These are phyloP conservation scores for Kazachstania psychrophila DNA, from an alignment of 805 yeast genomes.

Conservation along the genomic window DNA sequence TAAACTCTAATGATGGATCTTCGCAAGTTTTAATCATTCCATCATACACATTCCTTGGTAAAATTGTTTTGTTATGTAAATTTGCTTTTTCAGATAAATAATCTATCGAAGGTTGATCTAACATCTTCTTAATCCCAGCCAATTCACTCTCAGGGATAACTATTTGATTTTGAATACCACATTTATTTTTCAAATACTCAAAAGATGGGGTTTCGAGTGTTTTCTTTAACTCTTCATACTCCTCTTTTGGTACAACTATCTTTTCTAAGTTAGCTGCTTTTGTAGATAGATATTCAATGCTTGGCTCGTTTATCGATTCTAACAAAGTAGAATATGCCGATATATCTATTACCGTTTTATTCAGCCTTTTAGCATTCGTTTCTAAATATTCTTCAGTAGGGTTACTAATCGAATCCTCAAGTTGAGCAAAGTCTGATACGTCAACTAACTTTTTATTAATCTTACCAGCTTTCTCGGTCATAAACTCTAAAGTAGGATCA, in stretches of 20 bases:
- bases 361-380: too few species aligned
- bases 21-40: too few species aligned
- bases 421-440: too few species aligned
- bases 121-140: slow-evolving; percentile 3
- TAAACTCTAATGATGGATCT: too few species aligned
- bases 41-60: too few species aligned
- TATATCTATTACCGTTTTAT: too few species aligned
- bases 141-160: slow-evolving; percentile 12
- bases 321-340: too few species aligned
- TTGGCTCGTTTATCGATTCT: background rate
- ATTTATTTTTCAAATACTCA: background rate
- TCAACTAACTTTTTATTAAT: too few species aligned
- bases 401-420: too few species aligned
- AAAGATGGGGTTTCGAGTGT: background rate
- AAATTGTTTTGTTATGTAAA: background rate
- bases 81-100: slow-evolving; percentile 14
- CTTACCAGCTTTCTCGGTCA: too few species aligned
- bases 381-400: too few species aligned
- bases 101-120: background rate
- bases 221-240: background rate
- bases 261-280: background rate
- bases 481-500: too few species aligned
- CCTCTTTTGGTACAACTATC: background rate
- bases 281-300: background rate
- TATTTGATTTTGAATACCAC: background rate